Evolutionary conservation across 2,329 filamentous ascomycete genomes (phyloP).

Genomic region (Thelonectria olida): DNA sequence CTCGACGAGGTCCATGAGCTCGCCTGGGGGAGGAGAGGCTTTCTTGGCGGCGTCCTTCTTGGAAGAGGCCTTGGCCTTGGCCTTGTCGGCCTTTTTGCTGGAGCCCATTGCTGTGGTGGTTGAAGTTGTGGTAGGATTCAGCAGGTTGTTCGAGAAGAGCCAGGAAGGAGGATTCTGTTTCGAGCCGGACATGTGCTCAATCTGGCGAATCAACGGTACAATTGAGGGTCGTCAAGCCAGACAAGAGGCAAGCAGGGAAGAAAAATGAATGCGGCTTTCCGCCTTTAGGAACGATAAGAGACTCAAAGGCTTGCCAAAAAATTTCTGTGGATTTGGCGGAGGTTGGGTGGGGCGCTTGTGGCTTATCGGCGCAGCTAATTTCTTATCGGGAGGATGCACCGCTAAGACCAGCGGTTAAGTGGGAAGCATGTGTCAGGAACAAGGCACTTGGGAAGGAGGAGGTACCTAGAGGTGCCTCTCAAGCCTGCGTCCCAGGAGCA

Average conservation of each 20-base stretch:
- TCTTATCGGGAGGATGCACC: conserved; percentile 26
- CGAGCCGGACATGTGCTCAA: conserved; percentile 46
- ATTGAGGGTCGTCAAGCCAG: conserved; percentile 6
- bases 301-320: conserved; percentile 32
- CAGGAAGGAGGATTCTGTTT: conserved; percentile 49
- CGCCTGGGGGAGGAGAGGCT: conserved; percentile 56
- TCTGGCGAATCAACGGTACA: conserved; percentile 4
- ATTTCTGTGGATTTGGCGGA: conserved; percentile 35
- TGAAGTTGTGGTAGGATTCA: conserved; percentile 28
- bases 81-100: conserved; percentile 43
- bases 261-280: conserved; percentile 21
- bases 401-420: not conserved
- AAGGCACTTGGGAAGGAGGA: not conserved
- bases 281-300: not conserved
- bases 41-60: conserved; percentile 14
- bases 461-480: not conserved
- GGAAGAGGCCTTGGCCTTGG: conserved; percentile 32
- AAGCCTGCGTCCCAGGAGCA: too few relatives aligned
- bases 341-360: conserved; percentile 29
- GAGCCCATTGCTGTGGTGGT: conserved; percentile 45
- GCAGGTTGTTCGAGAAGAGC: conserved; percentile 55
- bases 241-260: conserved; percentile 6
- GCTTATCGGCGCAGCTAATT: conserved; percentile 24
- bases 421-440: not conserved
- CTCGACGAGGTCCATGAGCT: conserved; percentile 74